Conservation (phyloP, 2,329 filamentous ascomycete genomes). For the Colletotrichum chrysophilum region DNA sequence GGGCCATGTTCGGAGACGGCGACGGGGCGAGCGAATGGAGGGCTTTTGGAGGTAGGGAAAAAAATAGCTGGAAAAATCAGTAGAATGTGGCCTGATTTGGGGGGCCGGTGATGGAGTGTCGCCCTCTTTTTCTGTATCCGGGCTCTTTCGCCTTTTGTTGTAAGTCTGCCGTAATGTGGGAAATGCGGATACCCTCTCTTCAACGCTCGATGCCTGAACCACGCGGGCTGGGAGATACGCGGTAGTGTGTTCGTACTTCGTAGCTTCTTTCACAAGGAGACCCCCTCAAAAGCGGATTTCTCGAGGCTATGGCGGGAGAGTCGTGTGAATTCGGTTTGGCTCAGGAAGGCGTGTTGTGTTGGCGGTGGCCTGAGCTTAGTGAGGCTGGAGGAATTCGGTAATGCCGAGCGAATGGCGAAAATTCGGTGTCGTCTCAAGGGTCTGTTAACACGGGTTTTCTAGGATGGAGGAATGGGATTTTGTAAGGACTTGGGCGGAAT, state of each 20-base stretch:
- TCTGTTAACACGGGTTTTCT: background rate
- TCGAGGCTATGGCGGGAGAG: background rate
- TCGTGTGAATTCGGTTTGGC: background rate
- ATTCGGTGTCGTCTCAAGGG: conserved; percentile 1
- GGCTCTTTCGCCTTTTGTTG: background rate
- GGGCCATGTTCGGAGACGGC: conserved; percentile 19
- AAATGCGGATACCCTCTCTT: conserved; percentile 11
- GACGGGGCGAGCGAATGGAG: conserved; percentile 11
- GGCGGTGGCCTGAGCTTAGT: background rate
- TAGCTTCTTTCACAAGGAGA: background rate
- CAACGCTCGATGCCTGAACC: background rate
- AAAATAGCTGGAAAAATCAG: background rate
- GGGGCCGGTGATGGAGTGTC: conserved; percentile 5
- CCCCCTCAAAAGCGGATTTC: background rate
- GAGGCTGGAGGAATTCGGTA: background rate
- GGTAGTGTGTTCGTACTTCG: background rate
- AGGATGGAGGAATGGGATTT: conserved; percentile 14
- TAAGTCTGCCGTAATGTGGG: conserved; percentile 1
- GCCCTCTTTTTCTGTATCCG: conserved; percentile 15
- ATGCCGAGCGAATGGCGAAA: conserved; percentile 9
- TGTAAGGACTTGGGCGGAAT: conserved; percentile 3
- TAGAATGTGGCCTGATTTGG: conserved; percentile 19
- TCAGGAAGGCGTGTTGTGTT: background rate
- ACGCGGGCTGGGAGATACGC: background rate
- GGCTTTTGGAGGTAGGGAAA: background rate